Percentiles rank a stretch among this genome's conserved stretches.
These are phyloP conservation scores for Ascochyta koolunga DNA, from an alignment of 2,329 filamentous ascomycete species.

Conservation along the genomic window DNA sequence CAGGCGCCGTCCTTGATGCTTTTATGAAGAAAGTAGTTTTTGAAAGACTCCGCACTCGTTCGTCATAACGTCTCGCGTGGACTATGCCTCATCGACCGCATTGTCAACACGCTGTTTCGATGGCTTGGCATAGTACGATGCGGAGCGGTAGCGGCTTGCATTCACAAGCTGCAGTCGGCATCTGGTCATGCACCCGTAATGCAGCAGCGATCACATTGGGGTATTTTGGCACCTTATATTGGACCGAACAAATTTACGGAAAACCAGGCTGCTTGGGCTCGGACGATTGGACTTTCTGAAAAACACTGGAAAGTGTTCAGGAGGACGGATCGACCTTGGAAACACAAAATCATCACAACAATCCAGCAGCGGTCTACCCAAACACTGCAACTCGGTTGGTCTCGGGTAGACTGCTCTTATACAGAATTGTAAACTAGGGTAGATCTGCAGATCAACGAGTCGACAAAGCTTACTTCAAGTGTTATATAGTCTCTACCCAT, in stretches of 20 bases:
- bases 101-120: conserved; percentile 6
- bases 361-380: neutral
- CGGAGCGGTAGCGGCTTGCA: conserved; percentile 19
- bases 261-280: neutral
- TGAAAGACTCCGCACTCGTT: neutral
- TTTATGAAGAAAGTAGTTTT: too few species aligned
- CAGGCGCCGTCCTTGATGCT: neutral
- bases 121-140: conserved; percentile 26
- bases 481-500: neutral
- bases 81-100: neutral
- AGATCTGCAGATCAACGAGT: conserved; percentile 10
- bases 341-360: neutral
- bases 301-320: neutral
- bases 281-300: neutral
- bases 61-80: neutral
- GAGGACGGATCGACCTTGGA: neutral
- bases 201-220: conserved; percentile 8
- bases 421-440: neutral
- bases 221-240: neutral
- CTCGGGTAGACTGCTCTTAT: neutral
- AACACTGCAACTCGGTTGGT: neutral
- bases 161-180: conserved; percentile 11
- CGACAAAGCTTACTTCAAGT: conserved; percentile 2
- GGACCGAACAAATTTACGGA: neutral
- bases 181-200: neutral